These are phyloP conservation scores for Calocybe gangraenosa DNA, from an alignment of 768 basidiomycete genomes.

Conservation along the genomic window DNA sequence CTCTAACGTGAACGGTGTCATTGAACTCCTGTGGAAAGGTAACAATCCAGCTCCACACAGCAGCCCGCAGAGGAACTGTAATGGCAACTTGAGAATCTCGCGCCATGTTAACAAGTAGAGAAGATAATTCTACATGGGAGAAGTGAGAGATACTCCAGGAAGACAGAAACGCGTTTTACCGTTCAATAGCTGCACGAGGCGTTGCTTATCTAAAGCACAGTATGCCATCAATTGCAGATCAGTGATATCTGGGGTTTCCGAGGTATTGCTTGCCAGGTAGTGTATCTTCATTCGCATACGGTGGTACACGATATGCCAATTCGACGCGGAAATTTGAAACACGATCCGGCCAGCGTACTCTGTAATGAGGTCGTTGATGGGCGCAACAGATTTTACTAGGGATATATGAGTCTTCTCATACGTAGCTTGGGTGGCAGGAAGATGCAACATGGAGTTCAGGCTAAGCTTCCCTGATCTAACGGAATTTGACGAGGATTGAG, in stretches of 20 bases:
- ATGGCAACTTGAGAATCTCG: slow-evolving; percentile 69
- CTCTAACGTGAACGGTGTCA: slow-evolving; percentile 58
- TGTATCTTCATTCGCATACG: slow-evolving; percentile 70
- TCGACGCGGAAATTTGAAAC: slow-evolving; percentile 82
- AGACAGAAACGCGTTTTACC: slow-evolving; percentile 33
- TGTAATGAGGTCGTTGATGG: slow-evolving; percentile 59
- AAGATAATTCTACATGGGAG: slow-evolving; percentile 59
- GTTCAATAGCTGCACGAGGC: slow-evolving; percentile 69
- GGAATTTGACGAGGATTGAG: slow-evolving; percentile 39
- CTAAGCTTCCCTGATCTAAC: slow-evolving; percentile 32
- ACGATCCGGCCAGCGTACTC: slow-evolving; percentile 77
- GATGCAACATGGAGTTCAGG: slow-evolving; percentile 37
- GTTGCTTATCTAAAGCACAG: slow-evolving; percentile 63
- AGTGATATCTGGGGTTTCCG: slow-evolving; percentile 52
- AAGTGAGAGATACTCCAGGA: background rate
- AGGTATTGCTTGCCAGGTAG: slow-evolving; percentile 45
- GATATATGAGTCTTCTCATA: slow-evolving; percentile 66
- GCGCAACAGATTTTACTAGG: slow-evolving; percentile 46
- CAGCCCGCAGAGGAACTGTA: slow-evolving; percentile 66
- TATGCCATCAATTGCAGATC: slow-evolving; percentile 80
- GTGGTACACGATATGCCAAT: slow-evolving; percentile 76
- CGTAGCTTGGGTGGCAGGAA: slow-evolving; percentile 31
- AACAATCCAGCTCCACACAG: slow-evolving; percentile 90
- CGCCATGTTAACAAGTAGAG: slow-evolving; percentile 79
- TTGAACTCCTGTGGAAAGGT: slow-evolving; percentile 76